Percentiles rank a stretch among this genome's conserved stretches.
These are phyloP conservation scores for Malassezia sp. DNA, from an alignment of 1,284 basidiomycete genomes.

Conservation along the genomic window DNA sequence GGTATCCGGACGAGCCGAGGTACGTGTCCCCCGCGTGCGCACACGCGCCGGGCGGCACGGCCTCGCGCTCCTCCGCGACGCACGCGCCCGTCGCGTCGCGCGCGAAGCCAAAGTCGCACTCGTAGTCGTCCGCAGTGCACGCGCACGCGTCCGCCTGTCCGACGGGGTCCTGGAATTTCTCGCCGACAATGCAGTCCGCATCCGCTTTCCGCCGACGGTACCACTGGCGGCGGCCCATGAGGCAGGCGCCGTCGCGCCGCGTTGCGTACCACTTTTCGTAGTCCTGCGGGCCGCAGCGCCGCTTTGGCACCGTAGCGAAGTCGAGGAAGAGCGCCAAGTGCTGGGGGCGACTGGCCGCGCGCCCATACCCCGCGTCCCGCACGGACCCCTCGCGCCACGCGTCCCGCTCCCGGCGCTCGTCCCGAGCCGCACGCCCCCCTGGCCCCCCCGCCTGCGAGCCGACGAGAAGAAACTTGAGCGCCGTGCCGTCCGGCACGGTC, in stretches of 20 bases:
- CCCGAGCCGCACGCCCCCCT: no score
- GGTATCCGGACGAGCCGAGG: constrained; percentile 77
- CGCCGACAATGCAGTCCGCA: constrained; percentile 78
- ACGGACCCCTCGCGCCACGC: no score
- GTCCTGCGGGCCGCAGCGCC: constrained; percentile 63
- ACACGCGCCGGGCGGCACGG: constrained; percentile 69
- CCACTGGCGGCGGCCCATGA: constrained; percentile 98
- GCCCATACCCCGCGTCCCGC: no score
- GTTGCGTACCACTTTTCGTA: constrained; percentile 83
- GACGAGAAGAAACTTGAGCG: constrained; percentile 76
- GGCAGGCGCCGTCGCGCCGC: constrained; percentile 55
- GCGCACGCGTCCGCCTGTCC: constrained; percentile 67
- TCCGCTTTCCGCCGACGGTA: constrained; percentile 73
- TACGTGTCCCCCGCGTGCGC: constrained; percentile 55
- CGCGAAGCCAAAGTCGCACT: constrained; percentile 85
- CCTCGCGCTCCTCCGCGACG: constrained; percentile 69
- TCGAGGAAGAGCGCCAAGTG: constrained; percentile 72
- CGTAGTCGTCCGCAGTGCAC: constrained; percentile 78
- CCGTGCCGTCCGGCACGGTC: constrained; percentile 80
- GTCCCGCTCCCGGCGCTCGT: no score
- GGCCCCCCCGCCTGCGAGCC: constrained; percentile 64
- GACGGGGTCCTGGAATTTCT: constrained; percentile 54
- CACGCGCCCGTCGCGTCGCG: constrained; percentile 60
- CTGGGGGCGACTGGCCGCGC: no score
- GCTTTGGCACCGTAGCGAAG: constrained; percentile 61